Percentiles rank a stretch among this genome's conserved stretches.
These are phyloP conservation scores for Oryza meyeriana DNA, from an alignment of 176 grass and related monocot species.

Conservation along the genomic window DNA sequence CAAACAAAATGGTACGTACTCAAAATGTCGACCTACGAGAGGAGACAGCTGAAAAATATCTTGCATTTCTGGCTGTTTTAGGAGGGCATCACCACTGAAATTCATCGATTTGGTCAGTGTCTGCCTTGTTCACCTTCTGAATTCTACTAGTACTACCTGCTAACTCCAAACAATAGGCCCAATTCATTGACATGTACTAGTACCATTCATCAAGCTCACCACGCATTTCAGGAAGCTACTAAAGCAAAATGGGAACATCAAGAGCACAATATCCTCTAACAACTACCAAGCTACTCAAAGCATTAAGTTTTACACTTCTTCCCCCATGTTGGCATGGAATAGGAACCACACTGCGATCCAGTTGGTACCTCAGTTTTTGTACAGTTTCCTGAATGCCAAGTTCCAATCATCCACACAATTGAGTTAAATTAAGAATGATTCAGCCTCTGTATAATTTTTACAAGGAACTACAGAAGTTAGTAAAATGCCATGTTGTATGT, in stretches of 20 bases:
- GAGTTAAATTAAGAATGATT: neutral
- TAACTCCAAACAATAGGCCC: neutral
- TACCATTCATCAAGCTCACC: neutral
- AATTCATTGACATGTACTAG: neutral
- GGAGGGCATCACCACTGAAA: neutral
- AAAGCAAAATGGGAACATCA: neutral
- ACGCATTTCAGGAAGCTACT: neutral
- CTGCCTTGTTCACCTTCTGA: neutral
- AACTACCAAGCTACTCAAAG: neutral
- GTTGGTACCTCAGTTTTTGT: neutral
- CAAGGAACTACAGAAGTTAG: slow-evolving; percentile 6
- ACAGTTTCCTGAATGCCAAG: neutral
- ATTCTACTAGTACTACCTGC: neutral
- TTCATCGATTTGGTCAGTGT: neutral
- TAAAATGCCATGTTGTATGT: slow-evolving; percentile 46
- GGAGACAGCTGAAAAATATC: neutral
- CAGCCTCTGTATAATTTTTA: neutral
- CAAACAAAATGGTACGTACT: neutral
- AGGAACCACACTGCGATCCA: neutral
- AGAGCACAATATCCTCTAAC: no score
- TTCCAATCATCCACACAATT: neutral
- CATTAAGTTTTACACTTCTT: neutral
- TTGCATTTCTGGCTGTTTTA: neutral
- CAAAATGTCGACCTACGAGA: neutral
- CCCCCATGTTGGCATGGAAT: neutral